A percentile compares a stretch with the other conserved stretches of the same genome.
phyloP scores from a whole-genome alignment of 352 stramenopile species.

The Pythium myriotylum region DNA sequence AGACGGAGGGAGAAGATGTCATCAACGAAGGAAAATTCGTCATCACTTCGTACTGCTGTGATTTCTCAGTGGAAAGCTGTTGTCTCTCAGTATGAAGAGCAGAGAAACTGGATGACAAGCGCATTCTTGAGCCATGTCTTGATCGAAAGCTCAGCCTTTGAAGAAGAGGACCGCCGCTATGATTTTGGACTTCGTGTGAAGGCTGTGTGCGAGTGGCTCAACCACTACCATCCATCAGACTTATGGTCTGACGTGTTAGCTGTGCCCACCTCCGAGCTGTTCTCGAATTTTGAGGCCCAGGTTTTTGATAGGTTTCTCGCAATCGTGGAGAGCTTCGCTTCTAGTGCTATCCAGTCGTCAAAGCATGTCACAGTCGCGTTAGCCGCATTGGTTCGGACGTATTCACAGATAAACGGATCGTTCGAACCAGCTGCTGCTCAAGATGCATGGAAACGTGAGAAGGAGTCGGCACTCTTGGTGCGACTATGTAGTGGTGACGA shows the following conservation, averaged over 20 bases:
- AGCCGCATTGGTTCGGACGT: conserved; percentile 13
- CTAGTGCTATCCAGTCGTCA: conserved; percentile 13
- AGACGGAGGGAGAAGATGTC: conserved; percentile 7
- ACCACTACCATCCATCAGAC: conserved; percentile 21
- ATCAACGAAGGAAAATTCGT: neutral
- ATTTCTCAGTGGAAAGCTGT: conserved; percentile 27
- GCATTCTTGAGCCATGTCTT: conserved; percentile 49
- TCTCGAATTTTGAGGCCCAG: conserved; percentile 16
- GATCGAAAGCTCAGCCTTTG: conserved; percentile 12
- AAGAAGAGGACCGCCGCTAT: conserved; percentile 8
- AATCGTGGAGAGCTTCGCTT: conserved; percentile 29
- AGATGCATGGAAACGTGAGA: conserved; percentile 43
- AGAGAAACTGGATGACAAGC: conserved; percentile 32
- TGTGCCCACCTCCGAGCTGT: conserved; percentile 24
- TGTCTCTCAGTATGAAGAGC: conserved; percentile 29
- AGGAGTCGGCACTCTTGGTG: conserved; percentile 32
- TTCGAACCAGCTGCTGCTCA: neutral
- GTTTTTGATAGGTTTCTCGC: conserved; percentile 41
- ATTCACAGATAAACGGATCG: conserved; percentile 7
- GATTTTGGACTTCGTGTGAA: conserved; percentile 63
- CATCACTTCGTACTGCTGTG: conserved; percentile 17
- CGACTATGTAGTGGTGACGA: conserved; percentile 39
- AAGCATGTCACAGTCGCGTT: conserved; percentile 30
- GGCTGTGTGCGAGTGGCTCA: conserved; percentile 39
- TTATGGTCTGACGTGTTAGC: conserved; percentile 26